phyloP scores from a whole-genome alignment of 1,139 yeast species.

The Casaregolazyma lundiana region DNA sequence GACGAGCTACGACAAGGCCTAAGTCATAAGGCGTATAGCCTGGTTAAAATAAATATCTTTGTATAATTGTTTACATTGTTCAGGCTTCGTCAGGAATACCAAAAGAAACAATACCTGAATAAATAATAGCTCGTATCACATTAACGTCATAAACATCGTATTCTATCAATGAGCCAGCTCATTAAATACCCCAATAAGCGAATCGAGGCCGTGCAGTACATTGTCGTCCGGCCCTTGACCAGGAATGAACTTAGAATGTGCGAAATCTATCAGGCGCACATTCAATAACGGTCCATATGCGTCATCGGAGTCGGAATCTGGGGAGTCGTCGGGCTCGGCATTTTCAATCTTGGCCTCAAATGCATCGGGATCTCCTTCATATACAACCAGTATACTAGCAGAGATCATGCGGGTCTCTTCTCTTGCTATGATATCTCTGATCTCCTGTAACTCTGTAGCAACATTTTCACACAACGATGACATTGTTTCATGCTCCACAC shows the following conservation, averaged over 20 bases:
- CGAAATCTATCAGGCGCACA: conserved; percentile 78
- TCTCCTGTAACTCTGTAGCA: conserved; percentile 53
- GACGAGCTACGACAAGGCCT: too few relatives aligned
- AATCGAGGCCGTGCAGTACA: conserved; percentile 61
- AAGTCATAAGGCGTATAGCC: too few relatives aligned
- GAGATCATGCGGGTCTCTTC: conserved; percentile 66
- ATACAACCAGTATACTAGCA: conserved; percentile 68
- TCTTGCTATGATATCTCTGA: conserved; percentile 59
- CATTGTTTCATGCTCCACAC: conserved; percentile 23
- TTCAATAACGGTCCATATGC: conserved; percentile 42
- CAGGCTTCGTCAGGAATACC: too few relatives aligned
- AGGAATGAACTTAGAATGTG: conserved; percentile 66
- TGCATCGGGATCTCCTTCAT: conserved; percentile 56
- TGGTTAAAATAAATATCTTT: too few relatives aligned
- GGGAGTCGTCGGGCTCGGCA: conserved; percentile 27
- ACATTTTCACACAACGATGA: conserved; percentile 42
- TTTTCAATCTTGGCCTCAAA: conserved; percentile 30
- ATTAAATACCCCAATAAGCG: conserved; percentile 36
- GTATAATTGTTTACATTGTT: too few relatives aligned
- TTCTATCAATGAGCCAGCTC: not conserved
- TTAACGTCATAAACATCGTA: too few relatives aligned
- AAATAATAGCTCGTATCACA: too few relatives aligned
- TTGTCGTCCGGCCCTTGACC: conserved; percentile 72
- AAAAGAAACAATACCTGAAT: too few relatives aligned
- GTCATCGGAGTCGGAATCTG: conserved; percentile 27